Evolutionary conservation across 345 rosid genomes (phyloP).

Genomic region (Linum usitatissimum): DNA sequence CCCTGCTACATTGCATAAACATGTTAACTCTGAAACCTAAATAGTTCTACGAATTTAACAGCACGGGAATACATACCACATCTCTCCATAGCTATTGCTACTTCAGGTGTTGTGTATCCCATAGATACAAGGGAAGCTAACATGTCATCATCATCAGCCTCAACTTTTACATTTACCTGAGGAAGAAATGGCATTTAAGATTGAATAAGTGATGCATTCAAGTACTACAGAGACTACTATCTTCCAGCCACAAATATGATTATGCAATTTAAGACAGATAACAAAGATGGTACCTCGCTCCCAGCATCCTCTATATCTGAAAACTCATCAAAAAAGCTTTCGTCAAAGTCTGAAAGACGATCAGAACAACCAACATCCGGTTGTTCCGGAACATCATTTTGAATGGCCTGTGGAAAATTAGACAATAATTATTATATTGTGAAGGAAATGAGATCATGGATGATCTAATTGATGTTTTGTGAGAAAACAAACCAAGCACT

Average conservation of each 20-base stretch:
- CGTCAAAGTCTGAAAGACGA: slow-evolving; percentile 39
- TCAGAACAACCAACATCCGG: slow-evolving; percentile 26
- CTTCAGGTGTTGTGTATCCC: slow-evolving; percentile 65
- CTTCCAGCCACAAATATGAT: too few species aligned
- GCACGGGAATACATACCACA: slow-evolving; percentile 43
- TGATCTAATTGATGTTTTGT: too few species aligned
- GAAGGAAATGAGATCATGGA: background rate
- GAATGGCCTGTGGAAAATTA: slow-evolving; percentile 40
- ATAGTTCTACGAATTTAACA: slow-evolving; percentile 4
- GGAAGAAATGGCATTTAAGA: slow-evolving; percentile 6
- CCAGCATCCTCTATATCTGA: slow-evolving; percentile 42
- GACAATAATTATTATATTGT: background rate
- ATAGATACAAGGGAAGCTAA: slow-evolving; percentile 38
- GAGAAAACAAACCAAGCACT: too few species aligned
- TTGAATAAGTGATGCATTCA: background rate
- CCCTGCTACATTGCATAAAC: too few species aligned
- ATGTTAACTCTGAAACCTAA: slow-evolving; percentile 4
- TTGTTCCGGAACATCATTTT: slow-evolving; percentile 30
- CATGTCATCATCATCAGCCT: slow-evolving; percentile 26
- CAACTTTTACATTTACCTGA: slow-evolving; percentile 32
- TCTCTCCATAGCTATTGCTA: slow-evolving; percentile 66
- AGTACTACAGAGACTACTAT: background rate
- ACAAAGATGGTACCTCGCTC: slow-evolving; percentile 37
- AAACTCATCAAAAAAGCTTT: slow-evolving; percentile 36
- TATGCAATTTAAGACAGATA: too few species aligned